Base-by-base conservation (phyloP, 148 eudicot species). In the Euryodendron excelsum region DNA sequence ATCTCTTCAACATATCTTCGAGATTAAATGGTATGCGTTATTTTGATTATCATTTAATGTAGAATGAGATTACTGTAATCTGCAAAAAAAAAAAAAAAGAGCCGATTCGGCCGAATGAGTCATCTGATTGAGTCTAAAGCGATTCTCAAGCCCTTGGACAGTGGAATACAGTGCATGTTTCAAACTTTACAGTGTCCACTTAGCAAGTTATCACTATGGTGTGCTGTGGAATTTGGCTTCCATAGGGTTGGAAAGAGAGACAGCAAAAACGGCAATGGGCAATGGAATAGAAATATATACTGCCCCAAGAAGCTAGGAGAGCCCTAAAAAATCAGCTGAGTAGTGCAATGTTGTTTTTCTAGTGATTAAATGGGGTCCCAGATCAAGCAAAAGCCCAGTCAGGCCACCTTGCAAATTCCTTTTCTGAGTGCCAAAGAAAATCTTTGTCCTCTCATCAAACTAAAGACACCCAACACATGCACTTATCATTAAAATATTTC, bases 321-420 rank as follows among this genome's bases (percentile, higher is more conserved):
- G 45, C 37, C n/a, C 70, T 39, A 39, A 37, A 10, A 3, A 17
- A 64, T 15, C 17, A 30, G 11, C 23, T 14, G 25, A 62, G 3
- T 62, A 30, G 6, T 21, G 1, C 60, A 6, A 6, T 56, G 23
- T 7, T 25, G 21, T 60, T 60, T 28, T 60, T 23, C 13, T 34
- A 41, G 13, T 34, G 17, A 64, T 33, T 34, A 64, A 63, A 39
- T 37, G 14, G 5, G 28, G 47, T 3, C 14, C n/a, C 28, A 39
- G 23, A 67, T 36, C 48, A 60, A 28, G 12, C 64, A 60, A 27
- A 55, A 8, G 64, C 41, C 3, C 39, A 68, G 78, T 68, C 80
- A 77, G 63, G 50, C 80, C 70, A 71, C 66, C 44, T 78, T 61
- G 20, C 14, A 77, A 75, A 37, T 75, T 56, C 48, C 63, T 45